phyloP scores from a whole-genome alignment of 176 grass and related monocot species.

The Tillandsia fasciculata region DNA sequence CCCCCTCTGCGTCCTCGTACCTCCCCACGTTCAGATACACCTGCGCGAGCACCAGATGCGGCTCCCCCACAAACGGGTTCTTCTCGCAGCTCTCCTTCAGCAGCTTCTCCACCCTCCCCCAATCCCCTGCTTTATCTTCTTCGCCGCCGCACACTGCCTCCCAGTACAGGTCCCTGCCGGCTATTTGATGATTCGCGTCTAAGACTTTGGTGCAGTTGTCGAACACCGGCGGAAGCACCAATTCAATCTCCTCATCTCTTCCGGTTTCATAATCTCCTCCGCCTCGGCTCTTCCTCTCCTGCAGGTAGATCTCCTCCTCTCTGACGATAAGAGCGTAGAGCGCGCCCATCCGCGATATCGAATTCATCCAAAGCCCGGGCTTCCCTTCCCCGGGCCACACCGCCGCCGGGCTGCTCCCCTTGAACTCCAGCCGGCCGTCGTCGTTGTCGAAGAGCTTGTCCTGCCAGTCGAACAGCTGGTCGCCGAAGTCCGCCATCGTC shows the following conservation, averaged over 20 bases:
- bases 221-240: slow-evolving; percentile 56
- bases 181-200: slow-evolving; percentile 36
- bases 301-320: slow-evolving; percentile 44
- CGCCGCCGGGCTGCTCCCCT: slow-evolving; percentile 35
- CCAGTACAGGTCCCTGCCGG: slow-evolving; percentile 62
- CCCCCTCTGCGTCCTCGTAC: slow-evolving; percentile 36
- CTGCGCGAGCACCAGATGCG: slow-evolving; percentile 52
- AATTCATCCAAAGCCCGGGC: slow-evolving; percentile 61
- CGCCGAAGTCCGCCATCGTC: slow-evolving; percentile 65
- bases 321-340: slow-evolving; percentile 41
- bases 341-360: slow-evolving; percentile 45
- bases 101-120: slow-evolving; percentile 25
- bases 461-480: slow-evolving; percentile 75
- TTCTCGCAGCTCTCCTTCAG: slow-evolving; percentile 32
- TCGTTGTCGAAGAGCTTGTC: slow-evolving; percentile 56
- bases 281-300: slow-evolving; percentile 26
- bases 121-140: background rate
- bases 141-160: slow-evolving; percentile 30
- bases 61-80: slow-evolving; percentile 79
- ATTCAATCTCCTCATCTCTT: slow-evolving; percentile 29
- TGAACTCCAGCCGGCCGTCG: slow-evolving; percentile 44
- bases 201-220: slow-evolving; percentile 50
- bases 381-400: slow-evolving; percentile 67
- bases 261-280: background rate
- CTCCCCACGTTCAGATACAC: slow-evolving; percentile 37